These are phyloP conservation scores for Fusarium chaquense DNA, from an alignment of 2,329 filamentous ascomycete genomes.

Conservation along the genomic window DNA sequence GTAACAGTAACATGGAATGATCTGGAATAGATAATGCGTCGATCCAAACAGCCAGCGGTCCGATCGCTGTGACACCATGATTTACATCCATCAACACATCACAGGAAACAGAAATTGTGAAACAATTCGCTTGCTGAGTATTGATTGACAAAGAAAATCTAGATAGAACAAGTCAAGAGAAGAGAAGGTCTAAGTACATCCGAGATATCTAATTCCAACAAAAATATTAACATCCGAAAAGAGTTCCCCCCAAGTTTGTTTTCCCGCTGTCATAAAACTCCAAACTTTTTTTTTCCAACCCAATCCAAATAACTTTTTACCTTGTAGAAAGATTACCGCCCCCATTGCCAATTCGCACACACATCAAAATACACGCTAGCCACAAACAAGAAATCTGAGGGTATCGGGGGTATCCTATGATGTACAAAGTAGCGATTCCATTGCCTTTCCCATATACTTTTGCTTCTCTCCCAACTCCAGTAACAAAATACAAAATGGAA, in stretches of 20 bases:
- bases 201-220: neutral
- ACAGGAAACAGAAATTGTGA: rapidly evolving
- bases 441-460: constrained; percentile 6
- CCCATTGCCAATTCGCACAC: constrained; percentile 18
- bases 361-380: constrained; percentile 35
- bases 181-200: constrained; percentile 20
- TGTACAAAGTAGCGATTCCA: constrained; percentile 33
- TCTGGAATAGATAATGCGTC: neutral
- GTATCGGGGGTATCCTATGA: constrained; percentile 34
- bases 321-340: neutral
- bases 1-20: neutral
- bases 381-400: constrained; percentile 20
- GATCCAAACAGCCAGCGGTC: neutral
- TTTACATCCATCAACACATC: neutral
- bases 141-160: constrained; percentile 24
- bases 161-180: neutral
- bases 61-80: neutral
- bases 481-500: neutral
- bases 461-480: constrained; percentile 13
- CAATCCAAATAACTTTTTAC: constrained; percentile 11
- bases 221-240: constrained; percentile 2
- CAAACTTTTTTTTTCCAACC: constrained; percentile 3
- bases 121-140: constrained; percentile 11
- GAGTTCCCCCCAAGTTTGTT: constrained; percentile 1
- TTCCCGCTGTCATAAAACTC: constrained; percentile 5